A percentile compares a stretch with the other conserved stretches of the same genome.
phyloP scores from a whole-genome alignment of 345 rosid genomes.

The Streptanthus diversifolius region DNA sequence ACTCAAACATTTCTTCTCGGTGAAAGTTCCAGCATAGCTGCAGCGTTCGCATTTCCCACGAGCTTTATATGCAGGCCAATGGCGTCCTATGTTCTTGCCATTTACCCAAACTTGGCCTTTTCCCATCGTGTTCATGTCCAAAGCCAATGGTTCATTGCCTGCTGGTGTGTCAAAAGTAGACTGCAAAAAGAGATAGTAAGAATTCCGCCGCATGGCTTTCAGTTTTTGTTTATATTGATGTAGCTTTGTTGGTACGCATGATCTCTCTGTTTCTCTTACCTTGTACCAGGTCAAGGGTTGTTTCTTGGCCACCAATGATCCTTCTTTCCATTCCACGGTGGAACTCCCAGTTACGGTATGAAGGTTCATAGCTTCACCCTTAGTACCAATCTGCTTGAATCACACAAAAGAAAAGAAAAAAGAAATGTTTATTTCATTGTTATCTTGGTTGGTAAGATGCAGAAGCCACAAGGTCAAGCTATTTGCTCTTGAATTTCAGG shows the following conservation, averaged over 20 bases:
- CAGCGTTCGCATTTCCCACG: constrained; percentile 24
- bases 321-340: constrained; percentile 53
- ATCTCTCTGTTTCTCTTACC: constrained; percentile 42
- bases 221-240: background rate
- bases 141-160: constrained; percentile 33
- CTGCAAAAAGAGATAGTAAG: constrained; percentile 31
- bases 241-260: constrained; percentile 1
- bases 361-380: constrained; percentile 62
- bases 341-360: constrained; percentile 41
- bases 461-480: background rate
- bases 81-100: constrained; percentile 33
- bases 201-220: background rate
- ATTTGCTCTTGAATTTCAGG: background rate
- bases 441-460: background rate
- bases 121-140: constrained; percentile 40
- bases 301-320: constrained; percentile 35
- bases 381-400: constrained; percentile 58
- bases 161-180: constrained; percentile 19
- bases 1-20: constrained; percentile 32
- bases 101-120: constrained; percentile 40
- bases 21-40: constrained; percentile 25
- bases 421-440: background rate
- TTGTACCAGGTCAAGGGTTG: constrained; percentile 80
- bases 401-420: background rate
- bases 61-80: constrained; percentile 34